Percentiles rank a stretch among this genome's conserved stretches.
Conservation (phyloP, 1,284 basidiomycete genomes). For the Papiliotrema laurentii region DNA sequence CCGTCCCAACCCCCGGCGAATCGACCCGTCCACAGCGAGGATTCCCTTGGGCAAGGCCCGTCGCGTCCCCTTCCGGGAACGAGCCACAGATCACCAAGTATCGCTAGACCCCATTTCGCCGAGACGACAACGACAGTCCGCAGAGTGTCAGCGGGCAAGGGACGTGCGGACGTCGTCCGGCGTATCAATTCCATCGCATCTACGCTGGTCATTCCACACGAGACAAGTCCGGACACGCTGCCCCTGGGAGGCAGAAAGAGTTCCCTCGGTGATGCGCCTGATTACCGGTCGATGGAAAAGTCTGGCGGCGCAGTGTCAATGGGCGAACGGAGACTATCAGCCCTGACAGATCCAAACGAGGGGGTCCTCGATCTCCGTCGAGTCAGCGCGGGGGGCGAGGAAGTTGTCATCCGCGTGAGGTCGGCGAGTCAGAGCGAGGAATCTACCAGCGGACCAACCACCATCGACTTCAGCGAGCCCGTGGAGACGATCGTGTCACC, state of each 20-base stretch:
- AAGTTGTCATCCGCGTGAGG: conserved; percentile 5
- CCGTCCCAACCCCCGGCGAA: no score
- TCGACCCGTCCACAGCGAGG: no score
- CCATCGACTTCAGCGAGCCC: not conserved
- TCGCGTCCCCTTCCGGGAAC: no score
- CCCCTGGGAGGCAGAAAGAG: conserved; percentile 3
- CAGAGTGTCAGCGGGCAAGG: conserved; percentile 14
- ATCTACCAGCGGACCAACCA: not conserved
- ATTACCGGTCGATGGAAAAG: conserved; percentile 5
- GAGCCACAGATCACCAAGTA: not conserved
- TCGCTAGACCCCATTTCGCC: conserved; percentile 16
- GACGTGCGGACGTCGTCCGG: conserved; percentile 13
- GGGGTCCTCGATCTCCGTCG: conserved; percentile 8
- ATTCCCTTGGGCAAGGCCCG: no score
- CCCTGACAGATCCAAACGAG: conserved; percentile 1
- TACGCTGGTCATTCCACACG: conserved; percentile 6
- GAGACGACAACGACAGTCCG: conserved; percentile 15
- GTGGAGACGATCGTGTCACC: not conserved
- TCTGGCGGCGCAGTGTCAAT: not conserved
- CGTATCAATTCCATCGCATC: conserved; percentile 22
- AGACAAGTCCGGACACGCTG: conserved; percentile 6
- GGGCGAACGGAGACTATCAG: conserved; percentile 5
- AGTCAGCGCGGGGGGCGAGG: conserved; percentile 14
- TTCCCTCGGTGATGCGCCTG: not conserved
- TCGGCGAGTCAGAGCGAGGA: not conserved